Evolutionary conservation across 2,329 filamentous ascomycete genomes (phyloP), one percentile per base, ranked within the genome.

Genomic region (Verticillium nubilum): DNA sequence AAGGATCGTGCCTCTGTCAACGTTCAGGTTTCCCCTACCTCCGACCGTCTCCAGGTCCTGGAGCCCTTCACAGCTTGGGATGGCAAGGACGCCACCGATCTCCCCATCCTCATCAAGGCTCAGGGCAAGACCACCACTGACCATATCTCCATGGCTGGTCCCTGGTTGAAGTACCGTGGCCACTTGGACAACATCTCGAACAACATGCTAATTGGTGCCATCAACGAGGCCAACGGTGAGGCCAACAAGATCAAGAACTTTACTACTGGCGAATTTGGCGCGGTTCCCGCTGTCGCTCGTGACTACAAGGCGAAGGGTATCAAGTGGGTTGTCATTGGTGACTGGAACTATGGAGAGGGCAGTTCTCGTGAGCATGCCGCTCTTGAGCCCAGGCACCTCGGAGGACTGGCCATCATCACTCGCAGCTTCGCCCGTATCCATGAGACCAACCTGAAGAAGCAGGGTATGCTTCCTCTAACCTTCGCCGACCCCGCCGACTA

Each of bases 371-470:
- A 99, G 84, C 95, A 99, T 76, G 95, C 95, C 69, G 95, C 95
- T 77, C 87, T 99, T 63, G 94, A 99, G 84, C 95, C 95, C 74
- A 89, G 95, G 75, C 94, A 98, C 82, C 88, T 99, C 66, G 95
- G 95, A 73, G 95, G 94, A 77, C 86, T 97, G 71, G 95, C 94
- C 72, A 97, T 99, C 82, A 96, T 99, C 75, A 93, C 90, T 73
- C 89, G 92, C 74, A 91, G 86, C 66, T 99, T 99, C 75, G 95
- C 95, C 72, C 95, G 95, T 90, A 99, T 99, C 74, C 95, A 99
- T 86, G 95, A 99, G 86, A 99, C 95, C 83, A 99, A 99, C 87
- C 81, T 99, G 83, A 99, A 99, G 91, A 99, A 99, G 89, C 95
- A 99, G 87, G 95, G 95, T 80, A 97, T 99, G 94, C 90, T 99